Conservation (phyloP, 2,329 filamentous ascomycete species). For the Ophiostoma sp. region DNA sequence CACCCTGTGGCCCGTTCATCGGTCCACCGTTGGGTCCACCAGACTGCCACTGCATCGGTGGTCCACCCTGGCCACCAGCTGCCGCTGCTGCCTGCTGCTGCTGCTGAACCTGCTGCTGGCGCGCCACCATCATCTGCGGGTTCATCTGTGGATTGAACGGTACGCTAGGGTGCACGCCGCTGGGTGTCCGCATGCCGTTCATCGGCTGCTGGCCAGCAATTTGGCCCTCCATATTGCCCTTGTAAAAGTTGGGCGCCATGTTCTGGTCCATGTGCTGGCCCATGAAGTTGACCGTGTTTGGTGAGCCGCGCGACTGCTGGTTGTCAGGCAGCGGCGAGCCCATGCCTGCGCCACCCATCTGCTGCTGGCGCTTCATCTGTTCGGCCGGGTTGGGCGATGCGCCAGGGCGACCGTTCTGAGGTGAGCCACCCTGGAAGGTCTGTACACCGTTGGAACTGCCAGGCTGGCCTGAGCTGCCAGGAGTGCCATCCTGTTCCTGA, state of each 20-base stretch:
- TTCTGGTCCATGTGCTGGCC: slow-evolving; percentile 57
- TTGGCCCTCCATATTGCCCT: slow-evolving; percentile 36
- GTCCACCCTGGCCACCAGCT: slow-evolving; percentile 35
- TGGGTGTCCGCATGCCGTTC: slow-evolving; percentile 62
- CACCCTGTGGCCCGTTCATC: slow-evolving; percentile 36
- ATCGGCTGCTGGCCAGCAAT: slow-evolving; percentile 48
- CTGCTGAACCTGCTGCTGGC: slow-evolving; percentile 36
- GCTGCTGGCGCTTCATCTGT: slow-evolving; percentile 72
- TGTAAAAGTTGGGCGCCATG: slow-evolving; percentile 52
- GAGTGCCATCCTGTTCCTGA: slow-evolving; percentile 62
- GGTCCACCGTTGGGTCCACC: slow-evolving; percentile 40
- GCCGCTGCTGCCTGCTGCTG: slow-evolving; percentile 23
- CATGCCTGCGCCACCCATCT: slow-evolving; percentile 62
- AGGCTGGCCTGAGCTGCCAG: slow-evolving; percentile 47
- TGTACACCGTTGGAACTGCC: slow-evolving; percentile 52
- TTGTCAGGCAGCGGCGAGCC: slow-evolving; percentile 68
- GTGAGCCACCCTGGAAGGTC: slow-evolving; percentile 64
- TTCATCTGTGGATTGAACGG: slow-evolving; percentile 56
- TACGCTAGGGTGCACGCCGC: slow-evolving; percentile 57
- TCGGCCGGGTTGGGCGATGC: slow-evolving; percentile 73
- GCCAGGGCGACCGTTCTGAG: slow-evolving; percentile 60
- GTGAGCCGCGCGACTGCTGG: slow-evolving; percentile 60
- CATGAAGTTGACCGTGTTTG: slow-evolving; percentile 58
- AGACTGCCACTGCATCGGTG: slow-evolving; percentile 47
- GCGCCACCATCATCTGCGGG: slow-evolving; percentile 53